Evolutionary conservation across 148 eudicot genomes (phyloP), one percentile per base, ranked within the genome.

Genomic region (Cornus florida): DNA sequence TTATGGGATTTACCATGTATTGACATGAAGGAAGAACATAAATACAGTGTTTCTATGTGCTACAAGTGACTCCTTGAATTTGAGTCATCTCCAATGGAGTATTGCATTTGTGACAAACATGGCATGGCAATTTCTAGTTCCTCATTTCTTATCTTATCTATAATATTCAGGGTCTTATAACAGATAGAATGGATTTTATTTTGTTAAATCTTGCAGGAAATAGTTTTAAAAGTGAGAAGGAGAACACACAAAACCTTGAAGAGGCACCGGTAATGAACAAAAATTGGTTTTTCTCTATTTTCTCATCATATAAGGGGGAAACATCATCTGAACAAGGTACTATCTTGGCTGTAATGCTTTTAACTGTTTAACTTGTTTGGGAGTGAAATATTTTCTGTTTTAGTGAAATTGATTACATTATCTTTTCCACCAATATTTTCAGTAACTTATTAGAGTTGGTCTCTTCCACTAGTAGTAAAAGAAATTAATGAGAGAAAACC

Each of bases 201-300:
- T 81, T 77, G 20, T 69, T 64, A 41, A 60, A 72, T 78, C 20
- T 74, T 62, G 39, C 84, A 89, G 92, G 90, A 13, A 69, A 74
- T 74, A 84, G 91, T 11, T 80, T 86, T 75, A 82, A 65, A 81
- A 80, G 76, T 50, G 70, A 73, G 64, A 75, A 81, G 23, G 83
- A 73, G 5, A 78, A 39, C 70, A 46, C 57, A 10, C 75, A 69
- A 57, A 74, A 33, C 71, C 38, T 75, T 81, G 78, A 64, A 76
- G 80, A 78, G 33, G 77, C 53, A 80, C 68, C 84, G 22, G 56
- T 17, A 67, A 31, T 12, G 71, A 82, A 82, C 46, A 86, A 82
- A 83, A 80, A 74, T 65, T 86, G 91, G 91, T 81, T 82, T 67
- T 59, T 79, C 72, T 80, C 84, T 75, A 71, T 86, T 65, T 83